phyloP scores from a whole-genome alignment of 306 rosid species.

The Chamaecrista fasciculata region DNA sequence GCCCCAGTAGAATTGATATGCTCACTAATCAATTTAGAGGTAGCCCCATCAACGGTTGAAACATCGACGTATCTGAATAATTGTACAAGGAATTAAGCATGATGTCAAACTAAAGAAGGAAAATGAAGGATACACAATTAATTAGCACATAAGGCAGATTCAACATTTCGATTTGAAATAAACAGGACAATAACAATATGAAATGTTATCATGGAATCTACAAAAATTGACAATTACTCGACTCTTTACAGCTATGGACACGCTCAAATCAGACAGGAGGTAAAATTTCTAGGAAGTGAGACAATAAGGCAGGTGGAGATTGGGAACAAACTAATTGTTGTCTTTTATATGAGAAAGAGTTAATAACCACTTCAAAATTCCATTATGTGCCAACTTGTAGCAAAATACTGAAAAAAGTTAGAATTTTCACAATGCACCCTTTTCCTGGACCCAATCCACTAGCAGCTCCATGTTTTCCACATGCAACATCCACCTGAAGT shows the following conservation, averaged over 20 bases:
- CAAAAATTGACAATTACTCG: slow-evolving; percentile 6
- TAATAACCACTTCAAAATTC: slow-evolving; percentile 25
- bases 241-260: background rate
- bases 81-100: slow-evolving; percentile 16
- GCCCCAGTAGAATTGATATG: slow-evolving; percentile 78
- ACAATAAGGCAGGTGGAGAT: background rate
- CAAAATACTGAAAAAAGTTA: slow-evolving; percentile 2
- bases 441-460: slow-evolving; percentile 82
- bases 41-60: slow-evolving; percentile 83
- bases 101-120: slow-evolving; percentile 21
- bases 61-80: slow-evolving; percentile 86
- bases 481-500: slow-evolving; percentile 77
- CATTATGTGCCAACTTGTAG: slow-evolving; percentile 8
- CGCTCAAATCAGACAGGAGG: slow-evolving; percentile 10
- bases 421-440: slow-evolving; percentile 56
- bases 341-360: background rate
- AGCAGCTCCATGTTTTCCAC: slow-evolving; percentile 75
- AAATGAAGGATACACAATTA: background rate
- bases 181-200: background rate
- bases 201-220: background rate
- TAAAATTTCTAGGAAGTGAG: background rate
- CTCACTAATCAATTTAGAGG: slow-evolving; percentile 67
- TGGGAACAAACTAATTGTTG: background rate
- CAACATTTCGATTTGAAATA: background rate
- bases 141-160: background rate